A percentile compares a stretch with the other conserved stretches of the same genome.
Evolutionary conservation across 1,284 basidiomycete genomes (phyloP).

Genomic region (Psilocybe mexicana): DNA sequence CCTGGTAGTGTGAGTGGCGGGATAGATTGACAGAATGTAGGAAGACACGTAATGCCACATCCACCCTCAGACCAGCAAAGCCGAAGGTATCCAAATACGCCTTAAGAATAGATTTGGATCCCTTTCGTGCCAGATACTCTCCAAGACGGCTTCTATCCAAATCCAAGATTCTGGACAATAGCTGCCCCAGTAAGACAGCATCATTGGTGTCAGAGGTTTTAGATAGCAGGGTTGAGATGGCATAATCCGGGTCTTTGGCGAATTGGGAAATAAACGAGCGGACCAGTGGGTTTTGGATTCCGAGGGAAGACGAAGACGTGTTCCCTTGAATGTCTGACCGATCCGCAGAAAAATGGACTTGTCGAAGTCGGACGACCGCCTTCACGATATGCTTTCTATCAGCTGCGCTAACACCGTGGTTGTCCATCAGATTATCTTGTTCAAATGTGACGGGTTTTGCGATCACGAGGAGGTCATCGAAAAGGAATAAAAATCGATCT

Average conservation of each 20-base stretch:
- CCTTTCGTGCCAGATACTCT: conserved; percentile 73
- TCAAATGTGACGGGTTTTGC: conserved; percentile 71
- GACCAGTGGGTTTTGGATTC: conserved; percentile 59
- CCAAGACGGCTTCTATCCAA: conserved; percentile 86
- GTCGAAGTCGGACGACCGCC: conserved; percentile 78
- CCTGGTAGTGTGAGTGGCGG: conserved; percentile 46
- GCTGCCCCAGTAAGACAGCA: conserved; percentile 67
- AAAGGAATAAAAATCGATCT: conserved; percentile 94
- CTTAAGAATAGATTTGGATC: conserved; percentile 74
- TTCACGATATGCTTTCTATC: conserved; percentile 88
- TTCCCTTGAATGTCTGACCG: conserved; percentile 57
- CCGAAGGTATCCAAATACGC: conserved; percentile 88
- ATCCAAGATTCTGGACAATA: conserved; percentile 85
- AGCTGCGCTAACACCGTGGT: conserved; percentile 63
- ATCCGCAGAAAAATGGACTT: conserved; percentile 68
- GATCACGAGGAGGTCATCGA: conserved; percentile 91
- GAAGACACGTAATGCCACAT: conserved; percentile 88
- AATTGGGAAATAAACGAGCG: conserved; percentile 77
- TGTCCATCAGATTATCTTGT: conserved; percentile 58
- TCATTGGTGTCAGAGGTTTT: conserved; percentile 59
- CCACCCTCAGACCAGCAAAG: conserved; percentile 80
- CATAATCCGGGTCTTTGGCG: conserved; percentile 68
- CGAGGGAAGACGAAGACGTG: conserved; percentile 33
- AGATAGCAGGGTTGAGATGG: conserved; percentile 65
- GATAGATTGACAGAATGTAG: conserved; percentile 81